These are phyloP conservation scores for Xerocomellus amylosporus DNA, from an alignment of 768 basidiomycete genomes.

Conservation along the genomic window DNA sequence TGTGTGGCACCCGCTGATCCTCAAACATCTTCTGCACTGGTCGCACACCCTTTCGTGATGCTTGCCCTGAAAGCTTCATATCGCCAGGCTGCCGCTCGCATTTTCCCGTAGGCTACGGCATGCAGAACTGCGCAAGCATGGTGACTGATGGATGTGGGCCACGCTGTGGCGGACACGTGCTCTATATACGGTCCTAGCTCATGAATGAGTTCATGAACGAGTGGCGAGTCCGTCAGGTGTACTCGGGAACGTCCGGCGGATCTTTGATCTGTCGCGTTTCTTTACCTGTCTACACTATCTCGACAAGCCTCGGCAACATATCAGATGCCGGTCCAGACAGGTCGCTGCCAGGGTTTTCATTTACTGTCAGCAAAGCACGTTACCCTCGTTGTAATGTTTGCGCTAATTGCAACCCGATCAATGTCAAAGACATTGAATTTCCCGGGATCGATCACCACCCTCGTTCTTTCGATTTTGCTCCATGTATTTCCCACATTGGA, in stretches of 20 bases:
- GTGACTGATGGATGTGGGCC: slow-evolving; percentile 31
- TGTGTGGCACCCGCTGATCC: slow-evolving; percentile 5
- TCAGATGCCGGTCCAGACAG: slow-evolving; percentile 10
- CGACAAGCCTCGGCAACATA: slow-evolving; percentile 11
- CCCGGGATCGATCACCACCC: slow-evolving; percentile 3
- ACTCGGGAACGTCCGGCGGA: slow-evolving; percentile 23
- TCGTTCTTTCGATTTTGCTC: slow-evolving; percentile 8
- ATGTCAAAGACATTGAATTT: slow-evolving; percentile 10
- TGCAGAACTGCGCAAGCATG: slow-evolving; percentile 22
- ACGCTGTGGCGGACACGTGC: slow-evolving; percentile 22
- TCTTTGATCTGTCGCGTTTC: slow-evolving; percentile 18
- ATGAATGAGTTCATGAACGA: slow-evolving; percentile 13
- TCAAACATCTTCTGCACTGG: slow-evolving; percentile 1
- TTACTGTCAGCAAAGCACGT: slow-evolving; percentile 12
- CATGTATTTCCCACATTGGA: slow-evolving; percentile 4
- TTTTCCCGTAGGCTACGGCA: slow-evolving; percentile 28
- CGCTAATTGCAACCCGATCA: slow-evolving; percentile 7
- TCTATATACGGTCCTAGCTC: slow-evolving; percentile 16
- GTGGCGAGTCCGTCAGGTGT: slow-evolving; percentile 14
- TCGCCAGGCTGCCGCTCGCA: slow-evolving; percentile 16
- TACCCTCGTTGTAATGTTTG: slow-evolving; percentile 19
- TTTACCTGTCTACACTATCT: slow-evolving; percentile 16
- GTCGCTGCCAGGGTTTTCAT: slow-evolving; percentile 16
- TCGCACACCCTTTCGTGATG: slow-evolving; percentile 12
- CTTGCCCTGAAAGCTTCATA: slow-evolving; percentile 15